Conservation (phyloP, 495 filamentous ascomycete genomes). For the Bryoglossum gracile region DNA sequence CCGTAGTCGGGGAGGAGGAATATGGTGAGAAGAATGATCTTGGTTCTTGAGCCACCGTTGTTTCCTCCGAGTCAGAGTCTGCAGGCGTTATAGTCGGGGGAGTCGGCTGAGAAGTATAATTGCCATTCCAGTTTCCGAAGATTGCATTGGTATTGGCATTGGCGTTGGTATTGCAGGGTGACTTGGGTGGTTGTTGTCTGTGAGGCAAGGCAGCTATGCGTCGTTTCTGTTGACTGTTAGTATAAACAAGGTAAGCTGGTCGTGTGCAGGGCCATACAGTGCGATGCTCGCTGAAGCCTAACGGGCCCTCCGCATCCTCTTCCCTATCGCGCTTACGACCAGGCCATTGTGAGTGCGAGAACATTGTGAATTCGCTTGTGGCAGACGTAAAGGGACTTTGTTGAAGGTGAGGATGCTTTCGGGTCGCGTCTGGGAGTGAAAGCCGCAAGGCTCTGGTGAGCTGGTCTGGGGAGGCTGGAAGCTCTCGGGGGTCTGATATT, state of each 20-base stretch:
- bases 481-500: background rate
- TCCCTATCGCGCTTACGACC: slow-evolving; percentile 20
- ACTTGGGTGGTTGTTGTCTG: slow-evolving; percentile 18
- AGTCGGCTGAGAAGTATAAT: slow-evolving; percentile 18
- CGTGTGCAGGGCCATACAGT: slow-evolving; percentile 10
- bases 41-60: slow-evolving; percentile 14
- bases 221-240: slow-evolving; percentile 23
- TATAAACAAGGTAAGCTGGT: background rate
- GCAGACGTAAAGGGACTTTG: slow-evolving; percentile 3
- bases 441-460: slow-evolving; percentile 4
- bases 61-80: slow-evolving; percentile 24
- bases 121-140: slow-evolving; percentile 6
- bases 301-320: slow-evolving; percentile 13
- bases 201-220: slow-evolving; percentile 22
- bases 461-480: too few species aligned
- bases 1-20: slow-evolving; percentile 16
- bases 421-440: background rate
- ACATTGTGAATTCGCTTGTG: slow-evolving; percentile 18
- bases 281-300: slow-evolving; percentile 24
- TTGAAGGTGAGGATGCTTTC: slow-evolving; percentile 6
- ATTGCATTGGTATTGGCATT: too few species aligned
- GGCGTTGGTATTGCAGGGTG: background rate
- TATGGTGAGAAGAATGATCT: slow-evolving; percentile 21
- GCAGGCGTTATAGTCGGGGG: slow-evolving; percentile 26
- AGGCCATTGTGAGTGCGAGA: slow-evolving; percentile 12